Evolutionary conservation across 495 filamentous ascomycete species (phyloP).

Genomic region (Thermochaetoides thermophila): DNA sequence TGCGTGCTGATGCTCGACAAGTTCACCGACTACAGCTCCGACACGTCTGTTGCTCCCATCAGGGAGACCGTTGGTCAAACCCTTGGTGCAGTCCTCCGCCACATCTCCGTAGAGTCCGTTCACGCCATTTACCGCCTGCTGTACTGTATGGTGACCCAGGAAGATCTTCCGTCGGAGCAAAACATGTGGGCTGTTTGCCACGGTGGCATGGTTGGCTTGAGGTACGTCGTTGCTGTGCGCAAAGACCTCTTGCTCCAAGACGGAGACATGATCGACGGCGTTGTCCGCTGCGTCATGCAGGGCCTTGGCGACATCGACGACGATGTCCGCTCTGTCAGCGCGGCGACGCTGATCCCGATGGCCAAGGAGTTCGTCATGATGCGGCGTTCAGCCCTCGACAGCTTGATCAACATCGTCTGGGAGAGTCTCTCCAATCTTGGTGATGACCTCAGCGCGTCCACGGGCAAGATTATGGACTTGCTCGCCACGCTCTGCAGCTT

Average conservation of each 20-base stretch:
- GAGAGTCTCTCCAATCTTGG: conserved; percentile 88
- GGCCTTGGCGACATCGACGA: conserved; percentile 83
- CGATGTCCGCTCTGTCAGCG: conserved; percentile 92
- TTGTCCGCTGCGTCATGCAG: conserved; percentile 84
- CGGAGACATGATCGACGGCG: conserved; percentile 74
- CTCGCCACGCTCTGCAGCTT: conserved; percentile 92
- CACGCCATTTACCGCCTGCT: conserved; percentile 66
- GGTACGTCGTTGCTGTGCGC: conserved; percentile 87
- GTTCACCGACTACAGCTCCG: conserved; percentile 94
- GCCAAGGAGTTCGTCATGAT: conserved; percentile 83
- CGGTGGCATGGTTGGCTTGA: conserved; percentile 90
- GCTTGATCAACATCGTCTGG: conserved; percentile 90
- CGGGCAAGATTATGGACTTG: conserved; percentile 94
- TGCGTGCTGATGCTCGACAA: conserved; percentile 95
- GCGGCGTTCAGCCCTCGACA: conserved; percentile 57
- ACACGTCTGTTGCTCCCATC: conserved; percentile 91
- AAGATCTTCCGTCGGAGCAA: conserved; percentile 51
- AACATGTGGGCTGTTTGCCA: conserved; percentile 90
- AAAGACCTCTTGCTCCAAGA: conserved; percentile 81
- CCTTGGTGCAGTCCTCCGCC: conserved; percentile 71
- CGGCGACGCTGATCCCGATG: conserved; percentile 88
- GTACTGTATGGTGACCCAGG: conserved; percentile 83
- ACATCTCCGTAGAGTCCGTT: conserved; percentile 61
- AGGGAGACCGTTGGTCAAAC: conserved; percentile 95
- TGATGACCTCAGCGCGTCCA: conserved; percentile 93